phyloP scores from a whole-genome alignment of 2,329 filamentous ascomycete genomes.

The Chalaropsis thielavioides region DNA sequence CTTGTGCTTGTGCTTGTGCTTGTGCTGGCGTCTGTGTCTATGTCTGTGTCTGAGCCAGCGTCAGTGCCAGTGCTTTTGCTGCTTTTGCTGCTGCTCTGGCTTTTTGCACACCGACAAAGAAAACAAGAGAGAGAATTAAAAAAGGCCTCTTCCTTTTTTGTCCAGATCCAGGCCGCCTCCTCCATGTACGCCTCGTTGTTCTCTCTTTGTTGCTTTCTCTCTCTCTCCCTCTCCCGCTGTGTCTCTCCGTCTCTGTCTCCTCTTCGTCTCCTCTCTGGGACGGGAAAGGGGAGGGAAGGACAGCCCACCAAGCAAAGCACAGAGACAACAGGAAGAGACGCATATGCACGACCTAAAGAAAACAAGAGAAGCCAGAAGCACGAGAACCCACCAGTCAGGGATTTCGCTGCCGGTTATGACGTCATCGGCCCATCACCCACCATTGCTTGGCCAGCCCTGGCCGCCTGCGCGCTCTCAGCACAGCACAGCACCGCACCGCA shows the following conservation, averaged over 20 bases:
- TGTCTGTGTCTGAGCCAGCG: background rate
- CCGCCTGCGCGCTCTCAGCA: background rate
- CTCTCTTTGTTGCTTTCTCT: background rate
- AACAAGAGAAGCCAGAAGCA: constrained; percentile 1
- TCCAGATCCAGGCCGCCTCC: background rate
- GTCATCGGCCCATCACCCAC: background rate
- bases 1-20: background rate
- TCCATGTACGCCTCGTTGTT: background rate
- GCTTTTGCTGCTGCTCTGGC: background rate
- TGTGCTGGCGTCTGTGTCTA: background rate
- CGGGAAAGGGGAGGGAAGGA: background rate
- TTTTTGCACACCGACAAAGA: constrained; percentile 2
- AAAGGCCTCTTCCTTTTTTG: background rate
- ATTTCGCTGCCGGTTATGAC: constrained; percentile 1
- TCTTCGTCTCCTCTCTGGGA: background rate
- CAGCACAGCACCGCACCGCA: background rate
- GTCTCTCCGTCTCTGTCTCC: background rate
- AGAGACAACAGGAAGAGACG: constrained; percentile 4
- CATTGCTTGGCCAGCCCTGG: background rate
- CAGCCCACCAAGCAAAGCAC: background rate
- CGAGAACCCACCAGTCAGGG: background rate
- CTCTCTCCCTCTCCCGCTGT: background rate
- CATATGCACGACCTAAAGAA: background rate
- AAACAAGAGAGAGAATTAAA: background rate
- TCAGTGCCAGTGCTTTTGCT: background rate